Base-by-base conservation (phyloP, 768 basidiomycete species). In the Amanita exitialis region DNA sequence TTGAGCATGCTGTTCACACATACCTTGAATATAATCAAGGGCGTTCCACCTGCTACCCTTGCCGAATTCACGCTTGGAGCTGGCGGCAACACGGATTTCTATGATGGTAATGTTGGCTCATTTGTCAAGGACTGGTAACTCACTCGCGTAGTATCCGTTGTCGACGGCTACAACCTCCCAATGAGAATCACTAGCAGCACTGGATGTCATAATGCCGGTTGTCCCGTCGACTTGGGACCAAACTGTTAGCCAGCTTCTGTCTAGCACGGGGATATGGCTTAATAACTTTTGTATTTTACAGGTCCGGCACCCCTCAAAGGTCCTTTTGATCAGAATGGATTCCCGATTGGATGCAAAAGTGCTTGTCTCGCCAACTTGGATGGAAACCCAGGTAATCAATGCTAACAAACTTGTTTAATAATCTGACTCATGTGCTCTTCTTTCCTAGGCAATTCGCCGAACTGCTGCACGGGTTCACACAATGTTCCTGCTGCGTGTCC, bases 101-200 rank as follows among this genome's bases (percentile, higher is more conserved):
- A 83, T 48, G 82, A 84, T 61, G 76, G 81, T 81, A 47, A 12
- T 32, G n/a, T 44, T 28, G 10, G 4, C 6, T 18, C 7, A n/a
- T 18, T 12, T 9, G 23, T 21, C 36, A 8, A 30, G 23, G 13
- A 6, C 6, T 1, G 15, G 23, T 12, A 25, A 34, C 36, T 51
- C 38, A 39, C 18, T 47, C 6, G 23, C 7, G n/a, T 49, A 81
- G 82, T 83, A 32, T 81, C 80, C 23, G 66, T 84, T 30, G 82
- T 84, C 35, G 79, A 84, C 54, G 83, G 83, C 1, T 82, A 71
- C 57, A 83, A 85, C 58, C 61, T 86, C 9, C 83, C 84, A 10
- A 62, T 80, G 58, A 64, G 66, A 16, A 38, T 38, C 16, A 38
- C n/a, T 38, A 38, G 18, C 6, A 7, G 78, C 61, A 67, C 62